These are phyloP conservation scores for Punica granatum DNA, from an alignment of 345 rosid genomes.

Conservation along the genomic window DNA sequence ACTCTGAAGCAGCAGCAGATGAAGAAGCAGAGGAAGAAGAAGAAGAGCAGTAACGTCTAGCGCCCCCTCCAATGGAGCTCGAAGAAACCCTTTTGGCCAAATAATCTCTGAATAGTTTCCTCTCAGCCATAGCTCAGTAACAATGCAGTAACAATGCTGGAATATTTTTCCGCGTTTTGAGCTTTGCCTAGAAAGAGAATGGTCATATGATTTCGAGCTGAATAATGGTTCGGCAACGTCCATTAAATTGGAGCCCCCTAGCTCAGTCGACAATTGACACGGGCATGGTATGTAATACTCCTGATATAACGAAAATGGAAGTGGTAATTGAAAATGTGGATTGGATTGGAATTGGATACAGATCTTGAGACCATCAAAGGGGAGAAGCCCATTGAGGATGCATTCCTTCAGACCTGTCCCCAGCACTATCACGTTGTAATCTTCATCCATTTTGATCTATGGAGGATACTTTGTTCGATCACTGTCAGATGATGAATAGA, in stretches of 20 bases:
- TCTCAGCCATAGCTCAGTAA: neutral
- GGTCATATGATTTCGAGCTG: too few relatives aligned
- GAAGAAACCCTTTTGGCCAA: slow-evolving; percentile 2
- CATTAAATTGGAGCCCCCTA: too few relatives aligned
- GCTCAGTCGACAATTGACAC: too few relatives aligned
- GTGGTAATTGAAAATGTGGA: too few relatives aligned
- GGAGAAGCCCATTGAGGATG: slow-evolving; percentile 92
- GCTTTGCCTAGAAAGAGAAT: too few relatives aligned
- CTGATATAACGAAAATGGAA: too few relatives aligned
- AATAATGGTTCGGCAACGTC: too few relatives aligned
- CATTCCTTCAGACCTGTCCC: slow-evolving; percentile 96
- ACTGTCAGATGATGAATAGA: neutral
- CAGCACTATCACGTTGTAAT: slow-evolving; percentile 89
- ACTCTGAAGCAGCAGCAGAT: slow-evolving; percentile 9
- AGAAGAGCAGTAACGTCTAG: slow-evolving; percentile 1
- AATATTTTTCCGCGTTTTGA: too few relatives aligned
- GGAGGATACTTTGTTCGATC: neutral
- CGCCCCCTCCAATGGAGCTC: neutral
- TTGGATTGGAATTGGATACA: neutral
- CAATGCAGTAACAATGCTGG: too few relatives aligned
- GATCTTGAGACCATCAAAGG: slow-evolving; percentile 91
- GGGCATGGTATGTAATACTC: too few relatives aligned
- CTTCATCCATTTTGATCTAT: slow-evolving; percentile 61
- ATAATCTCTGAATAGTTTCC: slow-evolving; percentile 1
- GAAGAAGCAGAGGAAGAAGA: slow-evolving; percentile 1